Percentiles rank a stretch among this genome's conserved stretches.
Evolutionary conservation across 2,329 filamentous ascomycete species (phyloP).

Genomic region (Cladophialophora chaetospira): DNA sequence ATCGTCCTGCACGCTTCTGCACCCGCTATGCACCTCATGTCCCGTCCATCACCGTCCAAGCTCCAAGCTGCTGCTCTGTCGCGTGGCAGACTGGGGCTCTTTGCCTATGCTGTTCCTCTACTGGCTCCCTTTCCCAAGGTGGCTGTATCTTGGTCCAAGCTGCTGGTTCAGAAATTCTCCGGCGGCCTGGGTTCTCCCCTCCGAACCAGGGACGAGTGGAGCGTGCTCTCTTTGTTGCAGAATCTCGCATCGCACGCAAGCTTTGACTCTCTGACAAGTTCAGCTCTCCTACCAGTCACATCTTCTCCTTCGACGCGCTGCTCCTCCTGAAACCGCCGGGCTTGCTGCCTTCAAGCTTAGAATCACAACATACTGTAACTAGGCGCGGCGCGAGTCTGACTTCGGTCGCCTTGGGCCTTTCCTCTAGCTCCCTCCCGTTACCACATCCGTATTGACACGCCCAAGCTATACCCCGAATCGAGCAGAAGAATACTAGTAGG

Average conservation of each 20-base stretch:
- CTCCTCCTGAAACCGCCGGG: constrained; percentile 27
- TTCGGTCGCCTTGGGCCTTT: background rate
- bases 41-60: constrained; percentile 19
- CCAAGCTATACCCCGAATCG: constrained; percentile 5
- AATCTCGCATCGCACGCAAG: constrained; percentile 8
- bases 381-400: constrained; percentile 29
- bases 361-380: constrained; percentile 24
- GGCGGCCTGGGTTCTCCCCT: constrained; percentile 10
- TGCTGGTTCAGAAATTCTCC: constrained; percentile 29
- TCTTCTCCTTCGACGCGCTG: constrained; percentile 25
- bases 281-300: constrained; percentile 22
- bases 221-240: background rate
- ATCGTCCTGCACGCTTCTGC: constrained; percentile 21
- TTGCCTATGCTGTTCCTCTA: background rate
- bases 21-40: constrained; percentile 10
- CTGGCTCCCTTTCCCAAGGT: constrained; percentile 4
- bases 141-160: constrained; percentile 12
- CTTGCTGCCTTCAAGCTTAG: constrained; percentile 21
- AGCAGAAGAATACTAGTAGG: constrained; percentile 16
- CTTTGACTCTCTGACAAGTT: background rate
- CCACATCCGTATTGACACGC: constrained; percentile 1
- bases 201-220: constrained; percentile 6
- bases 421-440: background rate
- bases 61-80: constrained; percentile 2
- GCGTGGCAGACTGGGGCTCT: constrained; percentile 24